Conservation (phyloP, 1,284 basidiomycete species). For the Leccinum subfulvum region DNA sequence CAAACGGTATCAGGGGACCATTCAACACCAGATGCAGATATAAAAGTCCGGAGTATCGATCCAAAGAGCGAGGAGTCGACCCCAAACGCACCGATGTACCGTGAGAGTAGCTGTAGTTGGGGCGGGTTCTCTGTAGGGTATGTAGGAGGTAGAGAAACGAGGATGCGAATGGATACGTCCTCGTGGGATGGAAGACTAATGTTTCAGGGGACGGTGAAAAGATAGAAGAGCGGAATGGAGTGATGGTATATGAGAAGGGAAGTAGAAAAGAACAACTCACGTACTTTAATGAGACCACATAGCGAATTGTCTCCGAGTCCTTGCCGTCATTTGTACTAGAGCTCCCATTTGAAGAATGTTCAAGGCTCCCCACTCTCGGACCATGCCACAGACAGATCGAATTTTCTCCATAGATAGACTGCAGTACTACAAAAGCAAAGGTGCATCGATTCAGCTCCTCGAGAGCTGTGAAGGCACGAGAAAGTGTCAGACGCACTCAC, state of each 20-base stretch:
- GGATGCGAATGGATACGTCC: constrained; percentile 56
- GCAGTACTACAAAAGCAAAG: constrained; percentile 53
- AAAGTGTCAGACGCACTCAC: constrained; percentile 37
- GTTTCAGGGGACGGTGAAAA: constrained; percentile 26
- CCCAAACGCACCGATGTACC: constrained; percentile 80
- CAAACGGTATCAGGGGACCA: constrained; percentile 75
- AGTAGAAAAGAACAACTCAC: constrained; percentile 12
- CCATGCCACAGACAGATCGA: constrained; percentile 57
- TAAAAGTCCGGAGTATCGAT: constrained; percentile 77
- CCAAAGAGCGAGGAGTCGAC: constrained; percentile 75
- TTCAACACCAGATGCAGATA: constrained; percentile 72
- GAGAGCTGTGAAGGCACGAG: not conserved
- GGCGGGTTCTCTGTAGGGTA: constrained; percentile 76
- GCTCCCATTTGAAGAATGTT: not conserved
- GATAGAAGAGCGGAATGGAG: constrained; percentile 30
- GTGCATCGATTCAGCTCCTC: not conserved
- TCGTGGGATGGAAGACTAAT: constrained; percentile 47
- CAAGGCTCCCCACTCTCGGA: constrained; percentile 28
- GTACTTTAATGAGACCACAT: constrained; percentile 57
- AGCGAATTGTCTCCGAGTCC: constrained; percentile 50
- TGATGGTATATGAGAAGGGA: not conserved
- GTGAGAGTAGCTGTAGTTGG: constrained; percentile 82
- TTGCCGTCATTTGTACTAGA: constrained; percentile 5
- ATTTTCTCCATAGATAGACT: constrained; percentile 80
- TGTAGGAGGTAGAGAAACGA: constrained; percentile 70